Evolutionary conservation across 495 filamentous ascomycete species (phyloP).

Genomic region (Penicillium odoratum): DNA sequence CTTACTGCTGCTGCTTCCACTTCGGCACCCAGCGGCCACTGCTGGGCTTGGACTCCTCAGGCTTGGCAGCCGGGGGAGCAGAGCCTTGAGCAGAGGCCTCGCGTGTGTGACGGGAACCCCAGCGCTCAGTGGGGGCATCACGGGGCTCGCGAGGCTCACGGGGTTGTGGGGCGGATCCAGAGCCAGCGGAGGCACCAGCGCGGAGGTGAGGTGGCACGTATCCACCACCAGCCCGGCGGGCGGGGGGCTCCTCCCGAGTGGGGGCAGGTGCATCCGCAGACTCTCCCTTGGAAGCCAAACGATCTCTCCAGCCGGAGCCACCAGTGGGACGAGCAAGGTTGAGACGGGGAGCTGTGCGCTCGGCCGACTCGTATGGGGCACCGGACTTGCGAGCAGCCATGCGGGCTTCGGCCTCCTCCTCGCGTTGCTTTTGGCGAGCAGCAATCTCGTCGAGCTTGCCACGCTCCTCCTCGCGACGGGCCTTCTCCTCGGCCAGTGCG

Average conservation of each 20-base stretch:
- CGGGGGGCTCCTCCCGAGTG: constrained; percentile 34
- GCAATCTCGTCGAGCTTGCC: constrained; percentile 69
- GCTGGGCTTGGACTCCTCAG: constrained; percentile 36
- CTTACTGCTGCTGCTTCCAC: constrained; percentile 47
- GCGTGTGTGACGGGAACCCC: constrained; percentile 23
- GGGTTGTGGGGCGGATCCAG: constrained; percentile 34
- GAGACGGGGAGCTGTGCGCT: constrained; percentile 65
- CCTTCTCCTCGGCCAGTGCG: constrained; percentile 69
- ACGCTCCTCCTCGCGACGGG: constrained; percentile 79
- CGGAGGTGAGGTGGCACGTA: constrained; percentile 55
- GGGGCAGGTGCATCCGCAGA: constrained; percentile 34
- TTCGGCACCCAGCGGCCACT: constrained; percentile 45
- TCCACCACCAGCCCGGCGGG: constrained; percentile 42
- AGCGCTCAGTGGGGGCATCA: constrained; percentile 33
- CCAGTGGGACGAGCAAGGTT: constrained; percentile 57
- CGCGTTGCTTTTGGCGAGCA: constrained; percentile 62
- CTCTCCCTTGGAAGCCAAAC: constrained; percentile 65
- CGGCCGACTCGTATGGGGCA: constrained; percentile 45
- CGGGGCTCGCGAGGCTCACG: constrained; percentile 17
- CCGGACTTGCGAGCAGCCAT: constrained; percentile 47
- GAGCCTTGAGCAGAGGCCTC: constrained; percentile 15
- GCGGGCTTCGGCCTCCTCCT: constrained; percentile 67
- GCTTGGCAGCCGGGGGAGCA: constrained; percentile 24
- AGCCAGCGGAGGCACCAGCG: constrained; percentile 30
- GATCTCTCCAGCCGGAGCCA: constrained; percentile 79